Percentiles rank a stretch among this genome's conserved stretches.
Evolutionary conservation across 257 asterid genomes (phyloP).

Genomic region (Gardenia jasminoides): DNA sequence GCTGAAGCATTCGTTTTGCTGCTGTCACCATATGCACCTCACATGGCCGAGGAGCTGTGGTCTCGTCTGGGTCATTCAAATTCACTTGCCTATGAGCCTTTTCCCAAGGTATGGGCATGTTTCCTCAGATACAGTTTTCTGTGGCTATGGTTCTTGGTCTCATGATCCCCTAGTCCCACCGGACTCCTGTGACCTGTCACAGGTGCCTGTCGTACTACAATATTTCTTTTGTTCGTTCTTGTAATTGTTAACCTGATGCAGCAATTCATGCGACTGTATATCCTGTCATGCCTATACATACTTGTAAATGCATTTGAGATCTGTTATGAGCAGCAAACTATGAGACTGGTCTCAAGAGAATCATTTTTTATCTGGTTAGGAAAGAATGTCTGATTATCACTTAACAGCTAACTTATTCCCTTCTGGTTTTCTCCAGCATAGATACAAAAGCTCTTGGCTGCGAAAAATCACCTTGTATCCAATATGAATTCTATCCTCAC

Average conservation of each 20-base stretch:
- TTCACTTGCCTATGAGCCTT: conserved; percentile 77
- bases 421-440: too few species aligned
- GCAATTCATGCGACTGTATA: too few species aligned
- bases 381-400: too few species aligned
- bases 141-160: not conserved
- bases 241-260: not conserved
- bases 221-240: not conserved
- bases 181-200: not conserved
- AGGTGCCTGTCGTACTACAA: not conserved
- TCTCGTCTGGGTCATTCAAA: conserved; percentile 69
- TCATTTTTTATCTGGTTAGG: too few species aligned
- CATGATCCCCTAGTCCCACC: not conserved
- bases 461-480: too few species aligned
- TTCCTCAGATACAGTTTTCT: not conserved
- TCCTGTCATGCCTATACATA: too few species aligned
- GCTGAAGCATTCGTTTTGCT: conserved; percentile 67
- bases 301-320: too few species aligned
- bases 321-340: too few species aligned
- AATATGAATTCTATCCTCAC: too few species aligned
- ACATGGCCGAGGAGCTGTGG: conserved; percentile 98
- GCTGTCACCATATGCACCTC: conserved; percentile 98
- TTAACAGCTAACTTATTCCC: too few species aligned
- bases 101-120: conserved; percentile 59
- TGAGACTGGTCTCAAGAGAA: too few species aligned
- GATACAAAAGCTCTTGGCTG: too few species aligned